Evolutionary conservation across 2,329 filamentous ascomycete genomes (phyloP).

Genomic region (Sporothrix phasma): DNA sequence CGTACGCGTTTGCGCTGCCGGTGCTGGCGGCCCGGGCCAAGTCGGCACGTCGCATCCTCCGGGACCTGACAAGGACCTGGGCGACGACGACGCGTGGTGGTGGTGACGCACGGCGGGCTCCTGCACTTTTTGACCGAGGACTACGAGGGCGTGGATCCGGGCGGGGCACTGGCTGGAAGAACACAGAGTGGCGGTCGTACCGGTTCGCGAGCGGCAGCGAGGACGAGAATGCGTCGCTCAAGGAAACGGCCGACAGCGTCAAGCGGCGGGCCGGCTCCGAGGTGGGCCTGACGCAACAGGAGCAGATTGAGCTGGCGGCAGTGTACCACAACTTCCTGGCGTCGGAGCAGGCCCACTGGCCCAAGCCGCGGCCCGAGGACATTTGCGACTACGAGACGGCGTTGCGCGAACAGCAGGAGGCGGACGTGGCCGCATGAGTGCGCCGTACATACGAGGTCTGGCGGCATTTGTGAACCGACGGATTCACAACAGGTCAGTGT

Average conservation of each 20-base stretch:
- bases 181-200: slow-evolving; percentile 63
- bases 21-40: slow-evolving; percentile 52
- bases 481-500: not conserved
- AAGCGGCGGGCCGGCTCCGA: slow-evolving; percentile 33
- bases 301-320: slow-evolving; percentile 36
- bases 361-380: slow-evolving; percentile 3
- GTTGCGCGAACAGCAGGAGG: not conserved
- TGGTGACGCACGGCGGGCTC: slow-evolving; percentile 14
- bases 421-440: not conserved
- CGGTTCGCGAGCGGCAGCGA: slow-evolving; percentile 45
- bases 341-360: slow-evolving; percentile 20
- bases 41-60: slow-evolving; percentile 50
- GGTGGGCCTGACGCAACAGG: slow-evolving; percentile 33
- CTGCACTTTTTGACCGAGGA: slow-evolving; percentile 80
- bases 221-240: slow-evolving; percentile 37
- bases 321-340: slow-evolving; percentile 29
- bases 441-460: not conserved
- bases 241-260: slow-evolving; percentile 42
- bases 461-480: not conserved
- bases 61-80: slow-evolving; percentile 39
- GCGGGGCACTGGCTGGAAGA: slow-evolving; percentile 56
- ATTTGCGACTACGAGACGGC: slow-evolving; percentile 13
- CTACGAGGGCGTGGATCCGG: slow-evolving; percentile 50
- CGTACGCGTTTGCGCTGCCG: slow-evolving; percentile 37
- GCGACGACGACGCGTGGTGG: slow-evolving; percentile 48